phyloP scores from a whole-genome alignment of 306 rosid species.

The Echinosophora koreensis region DNA sequence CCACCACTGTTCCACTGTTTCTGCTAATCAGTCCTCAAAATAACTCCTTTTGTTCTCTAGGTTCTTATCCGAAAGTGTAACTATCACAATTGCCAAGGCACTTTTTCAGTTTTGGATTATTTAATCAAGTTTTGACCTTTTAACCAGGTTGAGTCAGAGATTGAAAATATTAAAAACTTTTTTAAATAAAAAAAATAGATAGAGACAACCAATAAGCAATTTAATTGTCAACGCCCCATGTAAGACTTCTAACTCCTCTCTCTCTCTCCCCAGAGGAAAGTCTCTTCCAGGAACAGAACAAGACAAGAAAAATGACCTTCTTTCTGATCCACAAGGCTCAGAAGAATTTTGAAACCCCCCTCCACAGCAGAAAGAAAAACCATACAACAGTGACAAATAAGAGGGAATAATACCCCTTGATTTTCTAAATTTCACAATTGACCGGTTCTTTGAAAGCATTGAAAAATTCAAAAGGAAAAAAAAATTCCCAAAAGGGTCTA shows the following conservation, averaged over 20 bases:
- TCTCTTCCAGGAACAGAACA: conserved; percentile 54
- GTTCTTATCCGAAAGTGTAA: conserved; percentile 39
- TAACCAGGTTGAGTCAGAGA: conserved; percentile 46
- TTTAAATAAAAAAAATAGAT: conserved; percentile 3
- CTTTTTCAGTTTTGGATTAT: conserved; percentile 14
- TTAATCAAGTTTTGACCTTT: conserved; percentile 53
- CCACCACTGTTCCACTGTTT: conserved; percentile 41
- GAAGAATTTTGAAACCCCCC: conserved; percentile 22
- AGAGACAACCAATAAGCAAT: conserved; percentile 47
- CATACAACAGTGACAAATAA: conserved; percentile 12
- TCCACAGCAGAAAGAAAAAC: background rate
- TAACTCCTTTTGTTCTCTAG: background rate
- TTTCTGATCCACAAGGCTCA: conserved; percentile 50
- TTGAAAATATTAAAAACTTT: conserved; percentile 40
- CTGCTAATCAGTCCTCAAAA: conserved; percentile 28
- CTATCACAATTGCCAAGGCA: conserved; percentile 39
- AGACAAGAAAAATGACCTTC: conserved; percentile 61
- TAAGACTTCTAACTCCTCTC: conserved; percentile 43
- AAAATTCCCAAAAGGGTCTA: background rate
- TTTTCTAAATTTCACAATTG: conserved; percentile 40
- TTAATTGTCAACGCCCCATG: conserved; percentile 76
- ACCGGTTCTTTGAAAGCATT: conserved; percentile 53
- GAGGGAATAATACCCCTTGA: conserved; percentile 36
- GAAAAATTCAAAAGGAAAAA: conserved; percentile 18
- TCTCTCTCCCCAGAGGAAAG: conserved; percentile 27